Evolutionary conservation across 2,329 filamentous ascomycete genomes (phyloP).

Genomic region (Byssochlamys sp.): DNA sequence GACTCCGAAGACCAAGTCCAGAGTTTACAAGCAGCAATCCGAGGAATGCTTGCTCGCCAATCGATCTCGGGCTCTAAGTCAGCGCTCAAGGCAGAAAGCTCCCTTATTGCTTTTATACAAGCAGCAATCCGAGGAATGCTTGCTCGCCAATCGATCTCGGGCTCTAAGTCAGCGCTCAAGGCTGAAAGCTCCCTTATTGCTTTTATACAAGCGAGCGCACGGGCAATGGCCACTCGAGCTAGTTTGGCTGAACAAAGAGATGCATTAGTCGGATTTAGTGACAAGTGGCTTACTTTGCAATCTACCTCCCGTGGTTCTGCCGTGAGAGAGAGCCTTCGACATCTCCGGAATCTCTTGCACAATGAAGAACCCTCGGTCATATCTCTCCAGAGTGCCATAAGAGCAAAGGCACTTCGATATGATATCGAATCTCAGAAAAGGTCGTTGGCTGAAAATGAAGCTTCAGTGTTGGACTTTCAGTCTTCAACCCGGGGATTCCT

Average conservation of each 20-base stretch:
- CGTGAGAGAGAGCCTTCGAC: conserved; percentile 15
- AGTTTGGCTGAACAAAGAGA: conserved; percentile 31
- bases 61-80: conserved; percentile 15
- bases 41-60: conserved; percentile 45
- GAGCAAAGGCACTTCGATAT: conserved; percentile 21
- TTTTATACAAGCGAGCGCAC: conserved; percentile 25
- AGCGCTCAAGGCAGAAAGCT: conserved; percentile 17
- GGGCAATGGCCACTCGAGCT: conserved; percentile 29
- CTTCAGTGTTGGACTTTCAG: conserved; percentile 41
- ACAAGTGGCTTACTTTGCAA: conserved; percentile 37
- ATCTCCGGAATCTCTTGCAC: background rate
- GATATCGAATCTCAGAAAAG: conserved; percentile 21
- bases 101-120: conserved; percentile 27
- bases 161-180: conserved; percentile 16
- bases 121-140: conserved; percentile 44
- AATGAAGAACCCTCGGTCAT: conserved; percentile 8
- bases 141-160: conserved; percentile 18
- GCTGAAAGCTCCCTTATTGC: conserved; percentile 20
- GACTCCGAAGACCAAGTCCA: conserved; percentile 55
- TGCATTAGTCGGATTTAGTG: conserved; percentile 31
- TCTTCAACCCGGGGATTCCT: conserved; percentile 39
- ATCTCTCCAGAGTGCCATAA: conserved; percentile 10
- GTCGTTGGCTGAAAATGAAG: conserved; percentile 38
- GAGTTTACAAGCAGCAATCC: conserved; percentile 49
- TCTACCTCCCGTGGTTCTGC: conserved; percentile 35